These are phyloP conservation scores for Ophiostoma novo-ulmi DNA, from an alignment of 2,329 filamentous ascomycete genomes.

Conservation along the genomic window DNA sequence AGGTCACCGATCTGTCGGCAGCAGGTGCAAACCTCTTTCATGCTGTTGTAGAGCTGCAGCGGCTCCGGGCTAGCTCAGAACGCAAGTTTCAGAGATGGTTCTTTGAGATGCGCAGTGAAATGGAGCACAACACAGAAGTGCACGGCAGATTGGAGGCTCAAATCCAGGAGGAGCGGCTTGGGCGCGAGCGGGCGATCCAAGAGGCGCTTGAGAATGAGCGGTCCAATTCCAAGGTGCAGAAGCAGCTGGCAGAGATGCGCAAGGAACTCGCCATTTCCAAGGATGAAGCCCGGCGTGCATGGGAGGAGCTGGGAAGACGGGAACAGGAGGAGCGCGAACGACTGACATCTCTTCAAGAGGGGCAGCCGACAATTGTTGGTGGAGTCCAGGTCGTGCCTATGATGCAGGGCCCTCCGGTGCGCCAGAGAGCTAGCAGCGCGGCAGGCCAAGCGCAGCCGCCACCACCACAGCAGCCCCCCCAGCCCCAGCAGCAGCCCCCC, in stretches of 20 bases:
- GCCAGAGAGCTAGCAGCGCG: slow-evolving; percentile 34
- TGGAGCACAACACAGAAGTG: slow-evolving; percentile 78
- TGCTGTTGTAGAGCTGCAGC: slow-evolving; percentile 91
- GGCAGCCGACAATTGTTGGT: slow-evolving; percentile 81
- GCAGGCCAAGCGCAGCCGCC: slow-evolving; percentile 35
- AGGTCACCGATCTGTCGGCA: slow-evolving; percentile 95
- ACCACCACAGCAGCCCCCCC: slow-evolving; percentile 31
- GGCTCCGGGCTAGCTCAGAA: slow-evolving; percentile 88
- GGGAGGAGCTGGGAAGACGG: slow-evolving; percentile 90
- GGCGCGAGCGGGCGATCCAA: slow-evolving; percentile 61
- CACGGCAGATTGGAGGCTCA: slow-evolving; percentile 73
- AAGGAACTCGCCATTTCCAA: slow-evolving; percentile 92
- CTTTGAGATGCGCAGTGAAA: slow-evolving; percentile 84
- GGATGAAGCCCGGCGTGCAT: slow-evolving; percentile 88
- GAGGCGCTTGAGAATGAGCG: slow-evolving; percentile 62
- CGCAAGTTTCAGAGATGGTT: slow-evolving; percentile 99
- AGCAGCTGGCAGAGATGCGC: slow-evolving; percentile 81
- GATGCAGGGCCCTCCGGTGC: slow-evolving; percentile 57
- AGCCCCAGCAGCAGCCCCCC: slow-evolving; percentile 34
- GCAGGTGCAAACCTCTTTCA: slow-evolving; percentile 96
- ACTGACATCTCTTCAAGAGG: slow-evolving; percentile 77
- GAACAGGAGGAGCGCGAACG: slow-evolving; percentile 91
- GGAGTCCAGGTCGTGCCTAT: slow-evolving; percentile 95
- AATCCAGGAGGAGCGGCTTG: slow-evolving; percentile 68
- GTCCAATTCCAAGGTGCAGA: slow-evolving; percentile 65